Conservation (phyloP, 1,284 basidiomycete genomes). For the Xerocomus cyaneibrunnescens region DNA sequence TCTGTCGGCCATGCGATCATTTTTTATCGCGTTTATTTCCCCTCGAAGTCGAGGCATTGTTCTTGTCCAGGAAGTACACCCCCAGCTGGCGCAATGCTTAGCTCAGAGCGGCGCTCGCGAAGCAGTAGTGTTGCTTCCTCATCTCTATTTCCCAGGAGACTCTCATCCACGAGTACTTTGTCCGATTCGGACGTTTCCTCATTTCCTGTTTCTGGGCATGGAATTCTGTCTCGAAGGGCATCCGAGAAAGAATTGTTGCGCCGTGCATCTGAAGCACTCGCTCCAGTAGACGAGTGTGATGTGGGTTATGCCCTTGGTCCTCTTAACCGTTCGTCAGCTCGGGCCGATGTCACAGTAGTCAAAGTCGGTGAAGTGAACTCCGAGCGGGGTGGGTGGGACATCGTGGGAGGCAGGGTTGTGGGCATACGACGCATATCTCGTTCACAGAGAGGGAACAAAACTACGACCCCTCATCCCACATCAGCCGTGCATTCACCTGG, state of each 20-base stretch:
- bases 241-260: slow-evolving; percentile 63
- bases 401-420: slow-evolving; percentile 51
- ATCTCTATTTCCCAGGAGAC: slow-evolving; percentile 48
- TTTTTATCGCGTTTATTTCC: slow-evolving; percentile 59
- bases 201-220: slow-evolving; percentile 78
- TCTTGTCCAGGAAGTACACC: slow-evolving; percentile 57
- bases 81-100: slow-evolving; percentile 43
- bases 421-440: slow-evolving; percentile 67
- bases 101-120: slow-evolving; percentile 55
- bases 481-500: slow-evolving; percentile 39
- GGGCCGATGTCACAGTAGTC: slow-evolving; percentile 55
- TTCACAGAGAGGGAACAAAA: slow-evolving; percentile 37
- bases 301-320: slow-evolving; percentile 38
- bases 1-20: slow-evolving; percentile 60
- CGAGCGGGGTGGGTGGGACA: slow-evolving; percentile 75
- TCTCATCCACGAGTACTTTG: slow-evolving; percentile 37
- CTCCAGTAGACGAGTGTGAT: slow-evolving; percentile 52
- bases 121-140: slow-evolving; percentile 56
- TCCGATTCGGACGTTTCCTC: slow-evolving; percentile 49
- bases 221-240: slow-evolving; percentile 65
- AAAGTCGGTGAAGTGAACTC: slow-evolving; percentile 57
- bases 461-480: slow-evolving; percentile 15
- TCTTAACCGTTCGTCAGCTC: slow-evolving; percentile 40
- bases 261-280: slow-evolving; percentile 52
- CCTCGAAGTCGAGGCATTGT: slow-evolving; percentile 61